Evolutionary conservation across 2,329 filamentous ascomycete species (phyloP), one percentile per base, ranked within the genome.

Genomic region (Penicillium sp.): DNA sequence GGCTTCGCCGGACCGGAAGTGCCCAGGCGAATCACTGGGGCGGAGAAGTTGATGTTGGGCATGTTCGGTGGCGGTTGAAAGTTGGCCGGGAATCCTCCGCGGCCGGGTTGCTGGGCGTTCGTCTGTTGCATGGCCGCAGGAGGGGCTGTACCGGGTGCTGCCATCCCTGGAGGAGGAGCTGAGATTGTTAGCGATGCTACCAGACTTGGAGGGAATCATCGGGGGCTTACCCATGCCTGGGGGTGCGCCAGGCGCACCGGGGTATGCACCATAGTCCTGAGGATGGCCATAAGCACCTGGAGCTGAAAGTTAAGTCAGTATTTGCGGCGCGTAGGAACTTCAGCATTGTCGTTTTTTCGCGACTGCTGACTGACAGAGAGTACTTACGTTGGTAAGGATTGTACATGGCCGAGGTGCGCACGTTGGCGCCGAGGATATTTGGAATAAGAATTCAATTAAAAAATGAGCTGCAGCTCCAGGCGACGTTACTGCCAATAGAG

Each of bases 11-110:
- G 75, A 21, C 79, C 84, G 4, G 88, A 84, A 1, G 92, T 93
- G 43, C 93, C 95, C 46, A 99, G 84, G 54, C 95, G 90, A 71
- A 99, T 98, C 58, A 98, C 92, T 55, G 93, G 93, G 35, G 95
- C 95, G 70, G 90, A 96, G 81, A 98, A 96, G 80, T 99, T 97
- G 81, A 99, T 96, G 74, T 96, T 96, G 51, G 93, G 92, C 84
- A 97, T 90, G 72, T 95, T 96, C 50, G 90, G 82, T 10, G 93
- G 93, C 49, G 91, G 87, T 79, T 96, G 90, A 77, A 96, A 97
- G 75, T 87, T 91, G 57, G 87, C 81, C 60, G 91, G 91, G 63
- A 96, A 87, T 69, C 86, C 87, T 75, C 85, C 90, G 81, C 90
- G 87, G 79, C 88, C 90, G 79, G 90, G 84, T 80, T 90, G 89